A percentile compares a stretch with the other conserved stretches of the same genome.
Conservation (phyloP, 2,329 filamentous ascomycete species). For the Clarireedia homoeocarpa region DNA sequence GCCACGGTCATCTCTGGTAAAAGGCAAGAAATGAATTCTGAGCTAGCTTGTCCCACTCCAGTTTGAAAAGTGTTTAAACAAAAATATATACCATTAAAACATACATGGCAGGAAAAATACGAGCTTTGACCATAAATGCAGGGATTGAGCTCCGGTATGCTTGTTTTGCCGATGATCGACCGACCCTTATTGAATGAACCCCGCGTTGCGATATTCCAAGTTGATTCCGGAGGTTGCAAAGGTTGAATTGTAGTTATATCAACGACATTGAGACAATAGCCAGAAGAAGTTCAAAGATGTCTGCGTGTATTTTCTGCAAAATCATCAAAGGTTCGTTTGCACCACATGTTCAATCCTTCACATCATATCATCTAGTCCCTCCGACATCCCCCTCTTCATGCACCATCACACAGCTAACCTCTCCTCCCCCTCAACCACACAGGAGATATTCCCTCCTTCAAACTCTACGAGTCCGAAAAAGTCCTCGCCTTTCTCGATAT, state of each 20-base stretch:
- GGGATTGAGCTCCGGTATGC: too few relatives aligned
- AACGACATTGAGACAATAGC: too few relatives aligned
- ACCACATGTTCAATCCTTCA: too few relatives aligned
- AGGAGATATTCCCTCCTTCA: slow-evolving; percentile 96
- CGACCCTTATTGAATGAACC: neutral
- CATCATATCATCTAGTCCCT: neutral
- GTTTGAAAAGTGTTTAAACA: slow-evolving; percentile 2
- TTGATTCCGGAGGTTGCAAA: too few relatives aligned
- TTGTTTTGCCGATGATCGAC: too few relatives aligned
- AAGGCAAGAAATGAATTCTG: slow-evolving; percentile 34
- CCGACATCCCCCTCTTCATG: neutral
- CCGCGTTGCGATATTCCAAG: neutral
- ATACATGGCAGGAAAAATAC: too few relatives aligned
- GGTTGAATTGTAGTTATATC: too few relatives aligned
- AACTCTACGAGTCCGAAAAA: slow-evolving; percentile 91
- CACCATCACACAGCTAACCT: slow-evolving; percentile 7
- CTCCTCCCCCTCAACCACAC: neutral
- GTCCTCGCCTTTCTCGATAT: slow-evolving; percentile 96
- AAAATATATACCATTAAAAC: slow-evolving; percentile 5
- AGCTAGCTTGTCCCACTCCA: slow-evolving; percentile 32
- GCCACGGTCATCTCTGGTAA: slow-evolving; percentile 34
- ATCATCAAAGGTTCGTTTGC: slow-evolving; percentile 72
- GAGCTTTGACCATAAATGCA: neutral
- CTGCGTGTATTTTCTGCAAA: slow-evolving; percentile 89
- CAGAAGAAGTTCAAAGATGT: slow-evolving; percentile 33